Base-by-base conservation (phyloP, 23 red algal species). In the Cyanidium caldarium region DNA sequence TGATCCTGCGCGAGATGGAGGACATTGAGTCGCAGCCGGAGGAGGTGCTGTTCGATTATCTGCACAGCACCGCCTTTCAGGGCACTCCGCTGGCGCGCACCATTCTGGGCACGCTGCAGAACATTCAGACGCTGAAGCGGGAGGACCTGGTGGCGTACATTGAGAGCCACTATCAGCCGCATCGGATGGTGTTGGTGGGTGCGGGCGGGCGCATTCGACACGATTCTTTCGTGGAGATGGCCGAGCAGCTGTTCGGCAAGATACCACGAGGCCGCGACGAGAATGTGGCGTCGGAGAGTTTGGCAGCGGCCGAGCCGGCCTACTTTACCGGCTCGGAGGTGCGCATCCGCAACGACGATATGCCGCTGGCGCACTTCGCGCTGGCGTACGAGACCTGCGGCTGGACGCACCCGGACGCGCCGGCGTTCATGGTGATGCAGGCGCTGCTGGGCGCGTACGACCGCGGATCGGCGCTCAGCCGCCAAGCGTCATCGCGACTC, bases 351-450 rank as follows among this genome's bases (percentile, higher is more conserved):
- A 88, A 98, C 46, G 92, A 98, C 56, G 70, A 88, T 33, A 81
- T 88, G 81, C 66, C 71, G 0, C 19, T 65, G 23, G 84, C 84
- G 1, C 92, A 98, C 45, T 88, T 98, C 69, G 86, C 92, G n/a
- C 79, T 98, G 33, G 92, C 92, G 3, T 98, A 84, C 76, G 92
- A 98, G 79, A 82, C 84, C 37, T 88, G 84, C 46, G 92, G 92
- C 19, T 98, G 92, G 92, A 40, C 83, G 37, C 92, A 98, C 67
- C 92, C 92, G 13, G 92, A 98, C 71, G 78, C 92, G 0, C 77
- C 83, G 0, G 81, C 92, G 33, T 88, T 98, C 66, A 89, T 98
- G 92, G 92, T 98, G 19, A 40, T 98, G 57, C 84, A 98, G 76
- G 67, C 80, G 10, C 77, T 98, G 44, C 68, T 98, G 29, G 92